These are phyloP conservation scores for Triticum aestivum DNA, from an alignment of 176 grass and related monocot species.

Conservation along the genomic window IWGSC_CS_RefSeq_v2.1 NC_057812.1:124223882-124224381, in stretches of 20 bases:
- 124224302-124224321: constrained; percentile 73
- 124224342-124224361: constrained; percentile 85
- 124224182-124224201: constrained; percentile 76
- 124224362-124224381: constrained; percentile 85
- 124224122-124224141: constrained; percentile 58
- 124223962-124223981: constrained; percentile 50
- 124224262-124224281: background rate
- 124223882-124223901: background rate
- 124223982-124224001: constrained; percentile 87
- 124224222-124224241: background rate
- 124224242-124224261: background rate
- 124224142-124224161: constrained; percentile 81
- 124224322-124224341: constrained; percentile 83
- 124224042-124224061: constrained; percentile 63
- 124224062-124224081: background rate
- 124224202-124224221: constrained; percentile 43
- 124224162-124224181: constrained; percentile 95
- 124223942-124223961: background rate
- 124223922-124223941: background rate
- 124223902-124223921: background rate
- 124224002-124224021: constrained; percentile 92
- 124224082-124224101: background rate
- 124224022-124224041: constrained; percentile 94
- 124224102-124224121: background rate
- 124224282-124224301: constrained; percentile 31